Percentiles rank a stretch among this genome's conserved stretches.
Evolutionary conservation across 805 yeast genomes (phyloP).

Genomic region (Barnettozyma vustinii): DNA sequence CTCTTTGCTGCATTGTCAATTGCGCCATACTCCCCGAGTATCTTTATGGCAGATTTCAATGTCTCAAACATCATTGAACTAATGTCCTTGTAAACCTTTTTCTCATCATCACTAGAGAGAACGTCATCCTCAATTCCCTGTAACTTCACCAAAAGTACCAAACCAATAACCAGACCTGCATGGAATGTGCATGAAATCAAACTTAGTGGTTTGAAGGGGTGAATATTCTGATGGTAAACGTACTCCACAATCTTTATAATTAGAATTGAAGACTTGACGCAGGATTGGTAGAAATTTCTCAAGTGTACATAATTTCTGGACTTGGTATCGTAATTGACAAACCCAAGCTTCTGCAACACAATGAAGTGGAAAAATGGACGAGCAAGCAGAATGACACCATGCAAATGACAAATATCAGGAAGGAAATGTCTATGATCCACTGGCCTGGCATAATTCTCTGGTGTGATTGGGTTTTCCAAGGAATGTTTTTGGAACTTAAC

Average conservation of each 20-base stretch:
- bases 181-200: slow-evolving; percentile 30
- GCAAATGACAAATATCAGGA: slow-evolving; percentile 33
- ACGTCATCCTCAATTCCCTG: slow-evolving; percentile 18
- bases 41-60: slow-evolving; percentile 18
- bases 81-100: slow-evolving; percentile 10
- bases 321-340: slow-evolving; percentile 14
- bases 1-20: slow-evolving; percentile 18
- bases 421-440: slow-evolving; percentile 22
- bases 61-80: slow-evolving; percentile 15
- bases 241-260: slow-evolving; percentile 30
- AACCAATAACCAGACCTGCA: slow-evolving; percentile 33
- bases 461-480: slow-evolving; percentile 28
- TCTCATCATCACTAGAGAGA: slow-evolving; percentile 13
- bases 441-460: slow-evolving; percentile 21
- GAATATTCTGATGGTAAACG: slow-evolving; percentile 24
- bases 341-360: slow-evolving; percentile 20
- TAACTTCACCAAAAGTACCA: slow-evolving; percentile 23
- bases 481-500: slow-evolving; percentile 33
- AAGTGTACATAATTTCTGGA: slow-evolving; percentile 15
- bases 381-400: slow-evolving; percentile 33
- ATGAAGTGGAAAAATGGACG: slow-evolving; percentile 38
- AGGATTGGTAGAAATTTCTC: slow-evolving; percentile 30
- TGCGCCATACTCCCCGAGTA: slow-evolving; percentile 17
- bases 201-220: slow-evolving; percentile 33
- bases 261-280: slow-evolving; percentile 32